phyloP scores from a whole-genome alignment of 1,284 basidiomycete genomes.

The Jaminaea rosea region DNA sequence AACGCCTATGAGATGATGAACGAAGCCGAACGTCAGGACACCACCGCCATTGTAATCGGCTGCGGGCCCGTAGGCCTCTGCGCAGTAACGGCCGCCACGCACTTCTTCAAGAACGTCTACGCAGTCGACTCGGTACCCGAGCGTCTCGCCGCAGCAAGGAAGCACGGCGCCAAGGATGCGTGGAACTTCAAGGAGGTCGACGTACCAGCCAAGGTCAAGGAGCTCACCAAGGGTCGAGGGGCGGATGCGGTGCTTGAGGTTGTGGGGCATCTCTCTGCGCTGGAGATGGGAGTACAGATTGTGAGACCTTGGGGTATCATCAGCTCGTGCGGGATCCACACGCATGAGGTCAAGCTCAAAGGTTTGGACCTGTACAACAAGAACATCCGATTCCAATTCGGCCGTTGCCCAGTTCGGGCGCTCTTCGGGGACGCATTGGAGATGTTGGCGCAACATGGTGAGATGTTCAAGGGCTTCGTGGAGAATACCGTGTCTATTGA shows the following conservation, averaged over 20 bases:
- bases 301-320: constrained; percentile 72
- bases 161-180: constrained; percentile 18
- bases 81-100: constrained; percentile 49
- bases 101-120: constrained; percentile 46
- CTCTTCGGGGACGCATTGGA: constrained; percentile 36
- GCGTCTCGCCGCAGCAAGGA: constrained; percentile 41
- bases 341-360: constrained; percentile 41
- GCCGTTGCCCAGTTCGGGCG: constrained; percentile 63
- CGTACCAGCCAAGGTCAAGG: constrained; percentile 18
- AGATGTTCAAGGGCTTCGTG: constrained; percentile 38
- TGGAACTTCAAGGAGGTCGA: constrained; percentile 37
- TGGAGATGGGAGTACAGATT: constrained; percentile 65
- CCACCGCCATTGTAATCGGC: constrained; percentile 38
- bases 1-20: constrained; percentile 53
- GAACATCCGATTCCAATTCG: constrained; percentile 52
- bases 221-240: constrained; percentile 45
- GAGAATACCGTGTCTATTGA: constrained; percentile 34
- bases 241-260: constrained; percentile 56
- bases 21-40: constrained; percentile 30
- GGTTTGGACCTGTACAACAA: constrained; percentile 57
- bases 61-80: constrained; percentile 51
- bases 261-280: constrained; percentile 66
- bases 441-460: constrained; percentile 27
- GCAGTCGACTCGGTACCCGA: constrained; percentile 45
- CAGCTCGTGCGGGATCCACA: constrained; percentile 64